Percentiles rank a stretch among this genome's conserved stretches.
Conservation (phyloP, 768 basidiomycete genomes). For the Tulasnella sp. region DNA sequence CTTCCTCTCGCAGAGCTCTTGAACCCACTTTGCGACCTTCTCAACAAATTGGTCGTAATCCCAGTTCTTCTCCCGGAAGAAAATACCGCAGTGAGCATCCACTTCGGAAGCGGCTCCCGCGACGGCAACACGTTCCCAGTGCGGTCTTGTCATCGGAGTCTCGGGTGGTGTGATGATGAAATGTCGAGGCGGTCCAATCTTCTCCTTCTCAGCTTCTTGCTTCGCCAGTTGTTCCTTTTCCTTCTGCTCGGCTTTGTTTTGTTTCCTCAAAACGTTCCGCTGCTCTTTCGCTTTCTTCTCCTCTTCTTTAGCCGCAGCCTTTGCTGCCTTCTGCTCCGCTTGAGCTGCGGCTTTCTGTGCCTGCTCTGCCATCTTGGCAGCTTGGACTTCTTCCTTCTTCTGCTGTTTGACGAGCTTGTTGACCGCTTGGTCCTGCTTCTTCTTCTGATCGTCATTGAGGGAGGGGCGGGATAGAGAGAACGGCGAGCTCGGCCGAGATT, state of each 20-base stretch:
- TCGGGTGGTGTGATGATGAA: slow-evolving; percentile 40
- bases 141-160: slow-evolving; percentile 31
- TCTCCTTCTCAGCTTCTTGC: background rate
- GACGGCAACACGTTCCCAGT: slow-evolving; percentile 43
- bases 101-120: slow-evolving; percentile 44
- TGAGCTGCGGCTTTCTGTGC: background rate
- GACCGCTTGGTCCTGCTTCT: slow-evolving; percentile 19
- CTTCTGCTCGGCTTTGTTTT: background rate
- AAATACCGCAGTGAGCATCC: slow-evolving; percentile 43
- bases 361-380: slow-evolving; percentile 17
- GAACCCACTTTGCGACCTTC: slow-evolving; percentile 31
- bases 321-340: slow-evolving; percentile 7
- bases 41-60: slow-evolving; percentile 41
- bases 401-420: slow-evolving; percentile 19
- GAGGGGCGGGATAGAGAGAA: slow-evolving; percentile 7
- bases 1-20: slow-evolving; percentile 18
- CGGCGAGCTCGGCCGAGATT: background rate
- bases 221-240: background rate
- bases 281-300: background rate
- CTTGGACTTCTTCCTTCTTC: slow-evolving; percentile 15
- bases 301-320: background rate
- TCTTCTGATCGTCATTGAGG: slow-evolving; percentile 17
- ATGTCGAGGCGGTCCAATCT: slow-evolving; percentile 24
- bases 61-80: slow-evolving; percentile 38
- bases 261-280: background rate